A percentile compares a stretch with the other conserved stretches of the same genome.
These are phyloP conservation scores for Lobosporangium transversale DNA, from an alignment of 192 early-diverging fungal species.

Conservation along the genomic window DNA sequence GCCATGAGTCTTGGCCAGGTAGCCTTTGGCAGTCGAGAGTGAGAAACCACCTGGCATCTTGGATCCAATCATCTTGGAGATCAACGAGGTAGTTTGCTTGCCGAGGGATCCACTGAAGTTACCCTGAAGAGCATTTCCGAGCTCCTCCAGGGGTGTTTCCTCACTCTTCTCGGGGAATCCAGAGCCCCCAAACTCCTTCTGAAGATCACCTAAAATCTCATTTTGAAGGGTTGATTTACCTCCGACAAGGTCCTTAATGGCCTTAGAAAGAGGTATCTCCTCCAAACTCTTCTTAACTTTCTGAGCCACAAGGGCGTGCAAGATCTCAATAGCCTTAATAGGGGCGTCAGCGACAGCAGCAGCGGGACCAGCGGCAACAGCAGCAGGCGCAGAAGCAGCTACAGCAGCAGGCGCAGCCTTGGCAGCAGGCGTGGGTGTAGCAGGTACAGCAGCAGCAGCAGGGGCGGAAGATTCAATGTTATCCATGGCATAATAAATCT, in stretches of 20 bases:
- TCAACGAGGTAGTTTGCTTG: slow-evolving; percentile 76
- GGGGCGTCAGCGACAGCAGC: slow-evolving; percentile 81
- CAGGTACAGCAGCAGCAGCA: slow-evolving; percentile 59
- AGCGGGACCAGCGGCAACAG: slow-evolving; percentile 64
- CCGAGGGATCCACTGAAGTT: slow-evolving; percentile 77
- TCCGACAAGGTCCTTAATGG: slow-evolving; percentile 92
- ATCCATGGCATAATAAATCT: slow-evolving; percentile 94
- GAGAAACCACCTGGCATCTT: slow-evolving; percentile 96
- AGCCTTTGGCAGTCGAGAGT: slow-evolving; percentile 78
- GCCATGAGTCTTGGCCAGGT: slow-evolving; percentile 77
- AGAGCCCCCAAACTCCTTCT: slow-evolving; percentile 83
- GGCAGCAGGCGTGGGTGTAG: slow-evolving; percentile 58
- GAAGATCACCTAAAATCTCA: slow-evolving; percentile 93
- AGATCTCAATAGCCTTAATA: slow-evolving; percentile 83
- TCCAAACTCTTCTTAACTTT: slow-evolving; percentile 87
- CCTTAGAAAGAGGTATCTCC: slow-evolving; percentile 77
- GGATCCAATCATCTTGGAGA: slow-evolving; percentile 82
- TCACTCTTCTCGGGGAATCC: slow-evolving; percentile 89
- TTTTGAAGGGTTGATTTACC: slow-evolving; percentile 97
- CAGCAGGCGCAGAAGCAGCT: slow-evolving; percentile 65
- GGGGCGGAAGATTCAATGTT: slow-evolving; percentile 67
- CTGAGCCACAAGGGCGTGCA: slow-evolving; percentile 86
- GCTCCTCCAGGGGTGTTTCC: slow-evolving; percentile 85
- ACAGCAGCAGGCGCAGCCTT: slow-evolving; percentile 60
- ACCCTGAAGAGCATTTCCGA: slow-evolving; percentile 70